Evolutionary conservation across 768 basidiomycete genomes (phyloP).

Genomic region (Lactarius sanguifluus): DNA sequence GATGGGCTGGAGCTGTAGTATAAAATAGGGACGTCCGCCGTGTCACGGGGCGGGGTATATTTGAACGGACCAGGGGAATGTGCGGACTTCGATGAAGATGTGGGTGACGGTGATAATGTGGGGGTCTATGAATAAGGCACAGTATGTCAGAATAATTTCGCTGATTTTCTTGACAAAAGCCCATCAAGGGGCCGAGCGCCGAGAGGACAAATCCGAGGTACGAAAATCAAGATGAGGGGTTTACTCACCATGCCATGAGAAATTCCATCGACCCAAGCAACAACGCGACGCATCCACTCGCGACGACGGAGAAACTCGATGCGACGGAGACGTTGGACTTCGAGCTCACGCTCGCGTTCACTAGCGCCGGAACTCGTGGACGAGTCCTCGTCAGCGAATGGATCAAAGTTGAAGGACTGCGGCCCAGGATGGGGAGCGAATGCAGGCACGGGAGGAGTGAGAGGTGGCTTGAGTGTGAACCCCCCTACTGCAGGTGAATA

Average conservation of each 20-base stretch:
- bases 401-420: slow-evolving; percentile 29
- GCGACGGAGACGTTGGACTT: slow-evolving; percentile 23
- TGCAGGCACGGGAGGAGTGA: background rate
- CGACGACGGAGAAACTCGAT: slow-evolving; percentile 29
- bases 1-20: slow-evolving; percentile 25
- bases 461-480: slow-evolving; percentile 4
- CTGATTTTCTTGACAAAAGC: background rate
- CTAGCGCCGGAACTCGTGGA: slow-evolving; percentile 23
- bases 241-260: slow-evolving; percentile 23
- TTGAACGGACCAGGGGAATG: slow-evolving; percentile 9
- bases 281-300: slow-evolving; percentile 31
- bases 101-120: slow-evolving; percentile 19
- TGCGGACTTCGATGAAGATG: slow-evolving; percentile 8
- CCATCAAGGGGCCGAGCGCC: slow-evolving; percentile 4
- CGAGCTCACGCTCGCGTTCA: slow-evolving; percentile 20
- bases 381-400: slow-evolving; percentile 29
- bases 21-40: slow-evolving; percentile 22
- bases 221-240: background rate
- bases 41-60: slow-evolving; percentile 21
- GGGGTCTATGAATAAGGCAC: slow-evolving; percentile 18
- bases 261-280: slow-evolving; percentile 29
- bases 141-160: slow-evolving; percentile 9
- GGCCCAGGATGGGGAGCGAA: slow-evolving; percentile 8
- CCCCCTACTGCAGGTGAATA: background rate
- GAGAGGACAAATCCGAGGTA: background rate